Conservation (phyloP, 2,329 filamentous ascomycete species). For the Biscogniauxia mediterranea region DNA sequence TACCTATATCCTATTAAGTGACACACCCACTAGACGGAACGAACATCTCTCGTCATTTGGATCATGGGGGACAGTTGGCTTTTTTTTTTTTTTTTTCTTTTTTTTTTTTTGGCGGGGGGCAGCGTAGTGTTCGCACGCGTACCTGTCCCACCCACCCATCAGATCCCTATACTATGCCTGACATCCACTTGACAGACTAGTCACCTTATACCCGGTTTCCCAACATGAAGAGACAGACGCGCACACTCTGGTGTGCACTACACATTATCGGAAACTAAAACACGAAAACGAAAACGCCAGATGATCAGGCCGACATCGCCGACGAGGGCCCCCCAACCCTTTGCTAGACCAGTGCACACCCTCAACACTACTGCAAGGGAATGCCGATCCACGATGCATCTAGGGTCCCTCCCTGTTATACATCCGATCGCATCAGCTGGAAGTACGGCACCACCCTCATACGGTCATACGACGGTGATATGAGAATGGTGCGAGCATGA, state of each 20-base stretch:
- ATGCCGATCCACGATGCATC: not conserved
- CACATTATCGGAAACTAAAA: not conserved
- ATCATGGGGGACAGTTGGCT: not conserved
- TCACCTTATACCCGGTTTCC: not conserved
- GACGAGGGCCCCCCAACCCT: too few relatives aligned
- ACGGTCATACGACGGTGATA: not conserved
- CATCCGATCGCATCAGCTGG: not conserved
- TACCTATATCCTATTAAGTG: not conserved
- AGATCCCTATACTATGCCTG: not conserved
- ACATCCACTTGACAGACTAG: not conserved
- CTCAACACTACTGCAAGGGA: slow-evolving; percentile 5
- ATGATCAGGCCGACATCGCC: not conserved
- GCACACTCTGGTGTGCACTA: not conserved
- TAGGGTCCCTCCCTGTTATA: slow-evolving; percentile 2
- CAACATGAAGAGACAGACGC: not conserved
- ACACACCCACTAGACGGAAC: not conserved
- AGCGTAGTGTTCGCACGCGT: not conserved
- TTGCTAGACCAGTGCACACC: not conserved
- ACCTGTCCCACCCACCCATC: not conserved
- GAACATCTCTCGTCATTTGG: not conserved
- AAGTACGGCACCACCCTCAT: not conserved
- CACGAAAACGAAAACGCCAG: not conserved
- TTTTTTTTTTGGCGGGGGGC: too few relatives aligned
- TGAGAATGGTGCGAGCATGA: not conserved
- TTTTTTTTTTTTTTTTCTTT: too few relatives aligned